Evolutionary conservation across 306 rosid genomes (phyloP), one percentile per base, ranked within the genome.

Genomic region (Pyrus bretschneideri): DNA sequence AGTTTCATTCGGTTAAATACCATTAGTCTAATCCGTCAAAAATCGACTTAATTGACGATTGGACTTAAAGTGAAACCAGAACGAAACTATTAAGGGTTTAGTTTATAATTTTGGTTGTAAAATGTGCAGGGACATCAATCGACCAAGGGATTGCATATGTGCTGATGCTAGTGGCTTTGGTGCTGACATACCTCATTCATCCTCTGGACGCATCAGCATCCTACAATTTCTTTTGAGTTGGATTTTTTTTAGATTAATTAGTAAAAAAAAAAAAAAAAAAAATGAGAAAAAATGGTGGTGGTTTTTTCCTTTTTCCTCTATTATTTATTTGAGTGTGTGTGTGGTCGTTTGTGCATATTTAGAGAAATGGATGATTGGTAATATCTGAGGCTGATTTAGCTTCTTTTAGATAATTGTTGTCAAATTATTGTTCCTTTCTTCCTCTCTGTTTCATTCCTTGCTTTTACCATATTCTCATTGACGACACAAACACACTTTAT

Each of bases 81-180:
- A 49, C 54, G 54, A 49, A 49, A 15, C 8, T 4, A 0, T 4
- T 4, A 49, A 49, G 54, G 54, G 12, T 15, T 15, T 4, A 49
- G 54, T 11, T 18, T 55, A 8, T 29, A 45, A 6, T 51, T 70
- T 18, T 60, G 14, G 4, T 29, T 4, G 9, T 1, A 18, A 21
- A 22, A 1, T 61, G 11, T 35, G 57, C 86, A 91, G 98, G 96
- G 78, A 88, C 90, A 46, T 81, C 90, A 12, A 88, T 91, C 38
- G 98, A 93, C 85, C 98, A 91, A 83, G 96, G 96, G 51, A 84
- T 93, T 78, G 98, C 96, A 69, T 93, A 88, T 74, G 80, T 84
- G 81, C 75, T 93, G 74, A 93, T 93, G 98, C 71, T 93, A 15
- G 83, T 84, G 84, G 98, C 98, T 12, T 61, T 93, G 82, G 91